Evolutionary conservation across 257 asterid genomes (phyloP), one percentile per base, ranked within the genome.

Genomic region (Prunella vulgaris): DNA sequence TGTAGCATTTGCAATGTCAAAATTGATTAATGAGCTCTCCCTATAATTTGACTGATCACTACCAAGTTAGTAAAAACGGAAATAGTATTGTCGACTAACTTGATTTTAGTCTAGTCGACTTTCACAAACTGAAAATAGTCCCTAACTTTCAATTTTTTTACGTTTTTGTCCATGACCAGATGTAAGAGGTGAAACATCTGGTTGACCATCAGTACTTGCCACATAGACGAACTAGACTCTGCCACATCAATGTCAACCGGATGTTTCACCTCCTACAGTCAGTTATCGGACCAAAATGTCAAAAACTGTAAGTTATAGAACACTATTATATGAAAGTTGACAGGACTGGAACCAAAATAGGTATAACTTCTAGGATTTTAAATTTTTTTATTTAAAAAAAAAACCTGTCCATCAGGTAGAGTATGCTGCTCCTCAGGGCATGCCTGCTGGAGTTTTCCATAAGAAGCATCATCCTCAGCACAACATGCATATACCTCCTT

Each of bases 401-500:
- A n/a, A n/a, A 92, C 98, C 92, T 93, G 97, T 76, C 99, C 99
- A 78, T 93, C 99, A 12, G 99, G 99, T 52, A 93, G 87, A 8
- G 88, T 87, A 75, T 93, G 95, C 25, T 79, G 78, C 87, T 93
- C 97, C 84, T 84, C 91, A 57, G 82, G 79, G 76, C 85, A 87
- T 18, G 84, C 81, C 40, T 49, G 83, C 76, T 77, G 89, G 69
- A 85, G 18, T 76, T 80, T 84, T 46, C 64, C 82, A 72, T 87
- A 93, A 64, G 87, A 80, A 75, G 63, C 72, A 61, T 64, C 95
- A 70, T 90, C 93, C 69, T 82, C 98, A 64, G 97, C 91, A 75
- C 90, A 92, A 69, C 91, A 92, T 64, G 96, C 93, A 81, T 81
- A 86, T 60, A 30, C 81, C 77, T 92, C 98, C 83, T 92, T 92